Conservation (phyloP, 176 grass and related monocot genomes). For the Juncus inflexus region DNA sequence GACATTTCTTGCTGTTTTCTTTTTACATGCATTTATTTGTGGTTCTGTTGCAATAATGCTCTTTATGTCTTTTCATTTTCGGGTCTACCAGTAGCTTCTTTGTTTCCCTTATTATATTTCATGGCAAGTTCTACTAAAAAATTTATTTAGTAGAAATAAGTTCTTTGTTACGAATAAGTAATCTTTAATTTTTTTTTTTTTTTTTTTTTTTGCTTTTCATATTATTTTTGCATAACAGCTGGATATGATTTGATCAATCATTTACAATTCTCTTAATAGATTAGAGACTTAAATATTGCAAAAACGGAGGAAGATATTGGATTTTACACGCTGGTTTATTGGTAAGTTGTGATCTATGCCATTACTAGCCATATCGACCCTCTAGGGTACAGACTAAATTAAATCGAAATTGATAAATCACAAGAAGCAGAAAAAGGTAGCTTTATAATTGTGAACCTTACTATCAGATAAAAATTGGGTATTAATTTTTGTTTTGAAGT, state of each 20-base stretch:
- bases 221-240: neutral
- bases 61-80: neutral
- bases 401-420: too few relatives aligned
- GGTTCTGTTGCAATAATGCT: too few relatives aligned
- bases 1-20: too few relatives aligned
- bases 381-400: too few relatives aligned
- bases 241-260: neutral
- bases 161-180: neutral
- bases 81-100: constrained; percentile 73
- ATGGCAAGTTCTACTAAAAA: constrained; percentile 41
- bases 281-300: constrained; percentile 80
- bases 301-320: constrained; percentile 95
- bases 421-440: too few relatives aligned
- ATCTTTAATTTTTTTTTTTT: neutral
- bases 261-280: constrained; percentile 37
- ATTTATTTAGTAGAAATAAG: neutral
- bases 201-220: neutral
- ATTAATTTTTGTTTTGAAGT: too few relatives aligned
- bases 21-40: too few relatives aligned
- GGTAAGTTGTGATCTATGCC: constrained; percentile 34
- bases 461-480: too few relatives aligned
- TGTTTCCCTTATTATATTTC: constrained; percentile 82
- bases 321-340: constrained; percentile 93
- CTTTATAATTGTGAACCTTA: too few relatives aligned
- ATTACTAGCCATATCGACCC: too few relatives aligned